Conservation (phyloP, 1,284 basidiomycete genomes). For the Abortiporus biennis region DNA sequence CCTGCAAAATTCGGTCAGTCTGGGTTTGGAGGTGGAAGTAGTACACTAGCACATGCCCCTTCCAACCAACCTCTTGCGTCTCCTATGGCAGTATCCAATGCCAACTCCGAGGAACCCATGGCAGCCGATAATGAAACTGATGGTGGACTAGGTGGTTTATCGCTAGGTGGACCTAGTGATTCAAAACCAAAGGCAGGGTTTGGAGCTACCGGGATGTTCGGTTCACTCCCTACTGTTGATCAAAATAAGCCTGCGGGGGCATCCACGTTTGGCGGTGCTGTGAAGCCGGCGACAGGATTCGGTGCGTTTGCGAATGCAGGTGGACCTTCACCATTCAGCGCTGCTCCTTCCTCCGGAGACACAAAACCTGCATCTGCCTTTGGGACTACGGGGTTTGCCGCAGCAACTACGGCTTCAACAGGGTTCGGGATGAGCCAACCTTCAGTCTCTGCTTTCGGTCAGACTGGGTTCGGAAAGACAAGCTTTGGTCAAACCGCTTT, state of each 20-base stretch:
- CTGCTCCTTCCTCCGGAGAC: constrained; percentile 10
- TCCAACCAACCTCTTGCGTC: constrained; percentile 6
- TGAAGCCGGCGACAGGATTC: constrained; percentile 36
- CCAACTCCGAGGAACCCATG: constrained; percentile 32
- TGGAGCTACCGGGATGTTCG: constrained; percentile 11
- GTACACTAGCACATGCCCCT: constrained; percentile 9
- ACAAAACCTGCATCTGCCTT: constrained; percentile 18
- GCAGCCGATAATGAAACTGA: constrained; percentile 10
- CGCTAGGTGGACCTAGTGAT: constrained; percentile 25
- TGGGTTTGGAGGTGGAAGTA: constrained; percentile 16
- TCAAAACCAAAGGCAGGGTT: constrained; percentile 1
- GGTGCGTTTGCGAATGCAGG: constrained; percentile 30
- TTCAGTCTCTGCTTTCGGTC: constrained; percentile 23
- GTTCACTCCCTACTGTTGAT: constrained; percentile 10
- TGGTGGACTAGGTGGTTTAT: constrained; percentile 26
- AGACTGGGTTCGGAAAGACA: constrained; percentile 19
- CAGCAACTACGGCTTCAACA: constrained; percentile 3
- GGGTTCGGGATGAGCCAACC: constrained; percentile 11
- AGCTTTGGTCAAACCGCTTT: constrained; percentile 28
- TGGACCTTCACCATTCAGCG: constrained; percentile 14
- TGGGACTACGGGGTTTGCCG: constrained; percentile 6
- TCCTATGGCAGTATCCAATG: constrained; percentile 13
- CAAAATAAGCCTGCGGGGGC: constrained; percentile 8
- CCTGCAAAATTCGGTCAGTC: constrained; percentile 29
- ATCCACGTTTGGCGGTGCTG: constrained; percentile 20